phyloP scores from a whole-genome alignment of 129 eudicot genomes.

The Heracleum sosnowskyi region DNA sequence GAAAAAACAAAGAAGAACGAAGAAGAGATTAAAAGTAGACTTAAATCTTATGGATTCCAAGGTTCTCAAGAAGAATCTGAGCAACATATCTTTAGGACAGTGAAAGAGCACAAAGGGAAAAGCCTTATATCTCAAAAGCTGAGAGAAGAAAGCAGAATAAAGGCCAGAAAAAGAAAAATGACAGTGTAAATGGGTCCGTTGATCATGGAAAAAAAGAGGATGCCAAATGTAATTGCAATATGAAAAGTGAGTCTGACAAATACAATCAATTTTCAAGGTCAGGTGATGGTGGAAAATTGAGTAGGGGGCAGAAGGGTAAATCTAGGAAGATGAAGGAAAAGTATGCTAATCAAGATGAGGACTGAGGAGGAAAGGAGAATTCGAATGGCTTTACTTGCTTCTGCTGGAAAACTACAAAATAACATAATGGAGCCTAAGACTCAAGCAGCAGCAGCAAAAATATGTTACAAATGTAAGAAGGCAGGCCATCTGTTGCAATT shows the following conservation, averaged over 20 bases:
- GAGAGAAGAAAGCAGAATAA: constrained; percentile 90
- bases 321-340: no score
- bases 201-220: constrained; percentile 24
- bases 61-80: constrained; percentile 33
- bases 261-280: constrained; percentile 31
- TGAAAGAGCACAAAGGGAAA: constrained; percentile 49
- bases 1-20: no score
- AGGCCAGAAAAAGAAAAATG: constrained; percentile 45
- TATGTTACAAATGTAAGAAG: constrained; percentile 88
- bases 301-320: constrained; percentile 83
- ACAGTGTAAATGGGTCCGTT: constrained; percentile 25
- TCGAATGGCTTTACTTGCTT: constrained; percentile 88
- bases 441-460: no score
- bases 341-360: constrained; percentile 96
- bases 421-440: no score
- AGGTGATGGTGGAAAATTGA: constrained; percentile 47
- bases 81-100: constrained; percentile 24
- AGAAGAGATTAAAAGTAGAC: no score
- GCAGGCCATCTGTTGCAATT: constrained; percentile 74
- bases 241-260: constrained; percentile 30
- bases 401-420: no score
- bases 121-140: constrained; percentile 80
- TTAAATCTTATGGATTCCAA: constrained; percentile 44
- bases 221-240: constrained; percentile 18
- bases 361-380: constrained; percentile 78